A percentile compares a stretch with the other conserved stretches of the same genome.
These are phyloP conservation scores for Emericellopsis terricola DNA, from an alignment of 495 filamentous ascomycete genomes.

Conservation along the genomic window DNA sequence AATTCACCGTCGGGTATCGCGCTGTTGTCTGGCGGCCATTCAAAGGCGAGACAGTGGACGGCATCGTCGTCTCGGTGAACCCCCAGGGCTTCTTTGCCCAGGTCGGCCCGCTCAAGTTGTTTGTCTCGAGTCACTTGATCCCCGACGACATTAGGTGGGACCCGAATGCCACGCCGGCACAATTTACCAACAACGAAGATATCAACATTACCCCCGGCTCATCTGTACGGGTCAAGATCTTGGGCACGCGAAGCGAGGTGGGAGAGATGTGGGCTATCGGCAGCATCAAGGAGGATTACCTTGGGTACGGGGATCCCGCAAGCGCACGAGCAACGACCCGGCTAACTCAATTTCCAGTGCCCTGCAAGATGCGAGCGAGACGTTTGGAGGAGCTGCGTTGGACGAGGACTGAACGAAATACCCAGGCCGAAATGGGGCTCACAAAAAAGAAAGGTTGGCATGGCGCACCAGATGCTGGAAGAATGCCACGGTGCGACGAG, in stretches of 20 bases:
- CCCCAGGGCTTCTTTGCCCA: constrained; percentile 83
- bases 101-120: constrained; percentile 72
- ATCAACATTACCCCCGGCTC: constrained; percentile 88
- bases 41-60: constrained; percentile 91
- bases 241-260: constrained; percentile 81
- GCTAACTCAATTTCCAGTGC: no score
- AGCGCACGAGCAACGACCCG: no score
- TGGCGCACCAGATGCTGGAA: no score
- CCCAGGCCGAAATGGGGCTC: no score
- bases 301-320: constrained; percentile 30
- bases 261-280: constrained; percentile 91
- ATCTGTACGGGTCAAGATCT: constrained; percentile 81
- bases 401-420: no score
- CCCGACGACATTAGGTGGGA: constrained; percentile 86
- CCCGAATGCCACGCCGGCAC: constrained; percentile 68
- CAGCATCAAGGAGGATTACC: constrained; percentile 79
- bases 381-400: no score
- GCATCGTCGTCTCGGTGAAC: constrained; percentile 76
- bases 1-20: constrained; percentile 87
- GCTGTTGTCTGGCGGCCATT: constrained; percentile 96
- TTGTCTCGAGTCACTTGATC: constrained; percentile 78
- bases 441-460: no score
- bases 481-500: no score
- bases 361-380: no score
- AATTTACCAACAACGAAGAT: constrained; percentile 75